Percentiles rank a stretch among this genome's conserved stretches.
phyloP scores from a whole-genome alignment of 192 early-diverging fungal genomes.

The Backusella mclennaniae region DNA sequence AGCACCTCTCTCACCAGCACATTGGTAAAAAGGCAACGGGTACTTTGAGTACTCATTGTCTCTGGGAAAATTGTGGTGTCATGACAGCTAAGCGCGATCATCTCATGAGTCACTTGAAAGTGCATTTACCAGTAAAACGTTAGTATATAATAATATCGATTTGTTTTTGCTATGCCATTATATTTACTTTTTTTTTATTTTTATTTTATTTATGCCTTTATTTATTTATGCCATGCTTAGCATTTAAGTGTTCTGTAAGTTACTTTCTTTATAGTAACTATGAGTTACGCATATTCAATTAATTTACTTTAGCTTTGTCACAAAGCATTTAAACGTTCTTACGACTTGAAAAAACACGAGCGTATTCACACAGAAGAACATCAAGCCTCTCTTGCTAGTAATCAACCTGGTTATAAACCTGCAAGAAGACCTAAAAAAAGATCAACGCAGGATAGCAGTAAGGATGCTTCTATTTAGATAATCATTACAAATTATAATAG shows the following conservation, averaged over 20 bases:
- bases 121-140: not conserved
- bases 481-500: not conserved
- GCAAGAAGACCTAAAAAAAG: not conserved
- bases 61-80: not conserved
- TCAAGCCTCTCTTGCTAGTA: conserved; percentile 27
- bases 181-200: not conserved
- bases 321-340: conserved; percentile 88
- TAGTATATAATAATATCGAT: not conserved
- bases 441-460: not conserved
- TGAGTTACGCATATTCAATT: not conserved
- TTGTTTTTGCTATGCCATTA: not conserved
- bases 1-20: not conserved
- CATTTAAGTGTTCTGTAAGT: conserved; percentile 11
- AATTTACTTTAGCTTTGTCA: conserved; percentile 16
- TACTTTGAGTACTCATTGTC: not conserved
- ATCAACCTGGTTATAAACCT: conserved; percentile 30
- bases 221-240: conserved; percentile 7
- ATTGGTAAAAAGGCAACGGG: not conserved
- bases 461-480: not conserved
- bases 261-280: not conserved
- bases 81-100: not conserved
- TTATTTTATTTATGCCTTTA: not conserved
- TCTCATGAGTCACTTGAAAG: conserved; percentile 1
- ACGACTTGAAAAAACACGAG: conserved; percentile 95
- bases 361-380: conserved; percentile 67